Base-by-base conservation (phyloP, 2,329 filamentous ascomycete species). In the Pestalotiopsis sp. region DNA sequence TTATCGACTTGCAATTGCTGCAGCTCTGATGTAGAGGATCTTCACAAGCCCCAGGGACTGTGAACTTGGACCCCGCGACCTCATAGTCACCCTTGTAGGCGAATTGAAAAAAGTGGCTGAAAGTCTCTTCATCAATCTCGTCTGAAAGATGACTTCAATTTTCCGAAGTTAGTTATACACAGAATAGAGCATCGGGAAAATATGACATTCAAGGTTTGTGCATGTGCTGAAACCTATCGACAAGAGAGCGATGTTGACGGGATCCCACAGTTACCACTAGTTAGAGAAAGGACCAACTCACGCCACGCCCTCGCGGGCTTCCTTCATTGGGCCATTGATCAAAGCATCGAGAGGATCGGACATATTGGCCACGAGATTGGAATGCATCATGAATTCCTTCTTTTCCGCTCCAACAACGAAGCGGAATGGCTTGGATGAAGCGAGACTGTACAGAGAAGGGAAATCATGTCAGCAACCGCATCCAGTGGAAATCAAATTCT, bases 11-110 rank as follows among this genome's bases (percentile, higher is more conserved):
- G 41, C 41, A 49, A 17, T 17, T 2, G 13, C 1, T 49, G 41
- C 41, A 49, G 13, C 2, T 17, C 14, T 49, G 4, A 49, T 49
- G 45, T 5, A n/a, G 6, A n/a, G 17, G 45, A 6, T 49, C 14
- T 17, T n/a, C 4, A n/a, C 45, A 49, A n/a, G 14, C 14, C 14
- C 1, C 3, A n/a, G 45, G 17, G 13, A 49, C 0, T 17, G 45
- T n/a, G 67, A 73, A 64, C 39, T 59, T 65, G 65, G 59, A 45
- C 60, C 52, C 23, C 49, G 45, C 27, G 36, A 81, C 79, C 12
- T 72, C 78, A 69, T 85, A 86, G 66, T 84, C 78, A 11, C 83
- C 82, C 0, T 81, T 85, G 69, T 86, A 86, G 13, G 83, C 83
- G 77, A 82, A 86, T 70, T 86, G 80, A 70, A 79, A 82, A 71